Percentiles rank a stretch among this genome's conserved stretches.
These are phyloP conservation scores for Saccharomyces jurei DNA, from an alignment of 805 yeast genomes.

Conservation along the genomic window DNA sequence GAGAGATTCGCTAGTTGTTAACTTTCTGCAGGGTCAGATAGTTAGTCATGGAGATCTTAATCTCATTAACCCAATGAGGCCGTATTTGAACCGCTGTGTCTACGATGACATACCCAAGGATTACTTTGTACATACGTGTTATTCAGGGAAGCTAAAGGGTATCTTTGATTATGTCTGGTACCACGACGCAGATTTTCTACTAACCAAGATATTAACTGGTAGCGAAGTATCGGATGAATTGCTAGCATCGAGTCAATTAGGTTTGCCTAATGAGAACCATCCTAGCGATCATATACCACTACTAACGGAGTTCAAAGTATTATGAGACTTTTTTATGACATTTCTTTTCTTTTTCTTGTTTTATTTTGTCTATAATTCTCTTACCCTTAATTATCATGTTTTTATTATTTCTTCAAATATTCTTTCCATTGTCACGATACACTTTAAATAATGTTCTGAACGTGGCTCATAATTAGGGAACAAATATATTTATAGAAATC, in stretches of 20 bases:
- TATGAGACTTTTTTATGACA: not conserved
- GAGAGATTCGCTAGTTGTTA: slow-evolving; percentile 41
- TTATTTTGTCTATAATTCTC: not conserved
- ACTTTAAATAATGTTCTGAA: not conserved
- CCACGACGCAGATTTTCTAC: slow-evolving; percentile 33
- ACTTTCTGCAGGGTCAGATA: slow-evolving; percentile 33
- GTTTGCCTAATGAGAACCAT: slow-evolving; percentile 49
- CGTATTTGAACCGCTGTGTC: slow-evolving; percentile 27
- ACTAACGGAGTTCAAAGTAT: slow-evolving; percentile 31
- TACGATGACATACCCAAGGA: slow-evolving; percentile 27
- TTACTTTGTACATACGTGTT: slow-evolving; percentile 37
- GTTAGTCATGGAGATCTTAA: slow-evolving; percentile 24
- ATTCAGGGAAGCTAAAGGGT: slow-evolving; percentile 42
- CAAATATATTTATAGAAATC: not conserved
- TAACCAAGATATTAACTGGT: slow-evolving; percentile 45
- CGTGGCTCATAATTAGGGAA: not conserved
- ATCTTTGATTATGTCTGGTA: slow-evolving; percentile 56
- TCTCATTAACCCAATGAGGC: slow-evolving; percentile 27
- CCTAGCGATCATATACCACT: slow-evolving; percentile 51
- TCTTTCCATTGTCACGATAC: not conserved
- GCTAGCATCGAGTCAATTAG: slow-evolving; percentile 18
- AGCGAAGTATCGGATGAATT: slow-evolving; percentile 26
- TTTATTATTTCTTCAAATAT: not conserved
- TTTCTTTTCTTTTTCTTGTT: not conserved
- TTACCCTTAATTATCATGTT: not conserved